Evolutionary conservation across 768 basidiomycete species (phyloP), one percentile per base, ranked within the genome.

Genomic region (Lactarius akahatsu): DNA sequence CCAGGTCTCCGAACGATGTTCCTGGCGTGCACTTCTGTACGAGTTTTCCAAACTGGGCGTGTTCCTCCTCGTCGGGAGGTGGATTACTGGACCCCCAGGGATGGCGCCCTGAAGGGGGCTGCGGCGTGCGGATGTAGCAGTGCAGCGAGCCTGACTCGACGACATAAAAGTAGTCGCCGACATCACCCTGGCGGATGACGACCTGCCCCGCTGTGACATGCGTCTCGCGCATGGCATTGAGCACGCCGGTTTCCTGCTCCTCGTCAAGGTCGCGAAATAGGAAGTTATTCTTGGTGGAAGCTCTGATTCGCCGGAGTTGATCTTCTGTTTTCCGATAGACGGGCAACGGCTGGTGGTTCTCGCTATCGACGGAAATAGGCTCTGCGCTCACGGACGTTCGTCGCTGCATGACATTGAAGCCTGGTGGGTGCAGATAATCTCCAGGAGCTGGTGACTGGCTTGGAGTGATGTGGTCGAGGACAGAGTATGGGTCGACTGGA

Each of bases 131-230:
- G 70, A 90, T 87, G 76, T 88, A 98, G 75, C 94, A 91, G 71
- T 95, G 83, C 68, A 98, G 81, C 64, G 86, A 78, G 2, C 97
- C 97, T 54, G 84, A 83, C 78, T 98, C 97, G 69, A 98, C 94
- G 61, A 98, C 92, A 77, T 99, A 99, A 77, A 98, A 98, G 78
- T 88, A 95, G 72, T 98, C 96, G 62, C 97, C 97, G 23, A 93
- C 91, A 71, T 97, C 96, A 57, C 97, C 97, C 77, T 99, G 97
- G 59, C 91, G 86, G 71, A 99, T 98, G 68, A 99, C 89, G n/a
- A 96, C 88, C 70, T 95, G 89, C 68, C 89, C 88, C 68, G 84
- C 80, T 36, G 77, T 78, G 16, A 92, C 86, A 7, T 77, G 80
- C 56, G 86, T 83, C 78, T 99, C 97, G 76, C 90, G 90, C 96